phyloP scores from a whole-genome alignment of 2,329 filamentous ascomycete genomes.

The Aspergillus brasiliensis region DNA sequence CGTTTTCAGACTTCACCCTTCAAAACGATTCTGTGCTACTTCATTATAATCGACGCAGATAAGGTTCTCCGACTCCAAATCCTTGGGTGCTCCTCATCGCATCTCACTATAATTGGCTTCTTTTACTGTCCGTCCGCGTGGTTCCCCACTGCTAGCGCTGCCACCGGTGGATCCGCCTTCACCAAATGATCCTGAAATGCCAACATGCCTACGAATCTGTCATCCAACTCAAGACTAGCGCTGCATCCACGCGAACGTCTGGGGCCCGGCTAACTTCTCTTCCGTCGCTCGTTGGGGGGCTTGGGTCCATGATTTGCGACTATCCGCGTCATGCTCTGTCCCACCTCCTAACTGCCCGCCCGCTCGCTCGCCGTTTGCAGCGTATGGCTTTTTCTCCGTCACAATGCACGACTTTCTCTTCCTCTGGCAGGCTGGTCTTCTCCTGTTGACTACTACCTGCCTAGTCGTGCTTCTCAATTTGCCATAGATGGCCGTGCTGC shows the following conservation, averaged over 20 bases:
- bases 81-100: not conserved
- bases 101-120: too few relatives aligned
- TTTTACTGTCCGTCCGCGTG: not conserved
- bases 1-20: too few relatives aligned
- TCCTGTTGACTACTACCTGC: not conserved
- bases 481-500: slow-evolving; percentile 5
- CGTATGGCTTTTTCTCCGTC: not conserved
- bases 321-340: slow-evolving; percentile 9
- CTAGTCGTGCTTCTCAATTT: not conserved
- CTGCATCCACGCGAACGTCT: slow-evolving; percentile 1
- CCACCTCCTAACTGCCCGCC: not conserved
- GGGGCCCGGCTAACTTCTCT: not conserved
- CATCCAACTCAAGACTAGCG: not conserved
- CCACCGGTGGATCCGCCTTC: slow-evolving; percentile 1
- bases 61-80: too few relatives aligned
- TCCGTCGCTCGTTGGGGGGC: slow-evolving; percentile 2
- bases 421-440: not conserved
- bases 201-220: not conserved
- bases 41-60: too few relatives aligned
- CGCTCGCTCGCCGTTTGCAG: not conserved
- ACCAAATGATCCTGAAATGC: not conserved
- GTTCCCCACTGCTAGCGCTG: slow-evolving; percentile 6
- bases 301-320: slow-evolving; percentile 1
- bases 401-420: not conserved
- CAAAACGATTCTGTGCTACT: too few relatives aligned